Evolutionary conservation across 2,329 filamentous ascomycete genomes (phyloP).

Genomic region (Biscogniauxia mediterranea): DNA sequence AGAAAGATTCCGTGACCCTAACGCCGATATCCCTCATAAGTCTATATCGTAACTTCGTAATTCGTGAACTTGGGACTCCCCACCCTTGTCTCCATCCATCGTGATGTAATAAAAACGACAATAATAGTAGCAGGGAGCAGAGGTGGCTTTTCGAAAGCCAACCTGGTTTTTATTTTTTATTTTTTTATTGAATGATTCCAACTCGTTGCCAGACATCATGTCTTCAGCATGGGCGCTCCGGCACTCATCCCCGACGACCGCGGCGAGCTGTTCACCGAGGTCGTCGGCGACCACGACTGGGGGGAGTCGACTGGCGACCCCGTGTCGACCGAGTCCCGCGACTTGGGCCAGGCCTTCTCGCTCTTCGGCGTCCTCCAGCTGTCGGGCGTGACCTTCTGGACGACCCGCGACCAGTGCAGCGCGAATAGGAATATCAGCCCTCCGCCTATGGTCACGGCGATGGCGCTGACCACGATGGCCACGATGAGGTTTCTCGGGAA

Average conservation of each 20-base stretch:
- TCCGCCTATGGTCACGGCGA: conserved; percentile 8
- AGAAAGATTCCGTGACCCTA: not conserved
- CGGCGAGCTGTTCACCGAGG: conserved; percentile 2
- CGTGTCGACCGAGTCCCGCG: conserved; percentile 13
- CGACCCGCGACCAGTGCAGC: conserved; percentile 16
- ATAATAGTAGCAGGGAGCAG: no score
- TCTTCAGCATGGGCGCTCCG: conserved; percentile 9
- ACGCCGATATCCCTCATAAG: not conserved
- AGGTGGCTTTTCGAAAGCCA: not conserved
- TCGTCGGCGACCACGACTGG: not conserved
- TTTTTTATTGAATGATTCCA: no score
- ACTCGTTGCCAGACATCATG: not conserved
- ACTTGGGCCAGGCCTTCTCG: conserved; percentile 21
- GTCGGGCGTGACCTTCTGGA: conserved; percentile 9
- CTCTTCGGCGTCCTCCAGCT: conserved; percentile 10
- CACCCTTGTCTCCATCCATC: not conserved
- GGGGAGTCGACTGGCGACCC: conserved; percentile 7
- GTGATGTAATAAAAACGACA: not conserved
- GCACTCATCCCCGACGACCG: conserved; percentile 15
- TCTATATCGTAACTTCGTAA: not conserved
- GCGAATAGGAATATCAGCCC: conserved; percentile 16
- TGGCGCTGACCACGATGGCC: conserved; percentile 14
- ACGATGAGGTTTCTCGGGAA: conserved; percentile 19
- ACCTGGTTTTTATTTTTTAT: no score
- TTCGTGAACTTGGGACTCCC: not conserved